These are phyloP conservation scores for Eucalyptus polybractea DNA, from an alignment of 345 rosid genomes.

Conservation along the genomic window DNA sequence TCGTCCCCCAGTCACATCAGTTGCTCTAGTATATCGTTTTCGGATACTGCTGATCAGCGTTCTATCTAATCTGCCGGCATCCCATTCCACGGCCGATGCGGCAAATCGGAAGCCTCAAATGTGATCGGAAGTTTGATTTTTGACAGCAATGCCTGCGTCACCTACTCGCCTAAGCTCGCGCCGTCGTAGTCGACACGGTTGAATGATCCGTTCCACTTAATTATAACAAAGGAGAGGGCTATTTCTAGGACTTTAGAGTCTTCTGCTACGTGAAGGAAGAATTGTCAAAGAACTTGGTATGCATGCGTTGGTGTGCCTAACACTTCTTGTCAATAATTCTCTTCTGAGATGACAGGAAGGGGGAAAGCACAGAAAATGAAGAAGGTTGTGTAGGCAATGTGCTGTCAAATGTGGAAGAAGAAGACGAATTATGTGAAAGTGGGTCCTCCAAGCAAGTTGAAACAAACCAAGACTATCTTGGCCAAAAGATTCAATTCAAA, in stretches of 20 bases:
- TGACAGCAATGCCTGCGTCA: neutral
- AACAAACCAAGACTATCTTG: neutral
- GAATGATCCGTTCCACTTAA: neutral
- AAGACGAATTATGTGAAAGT: neutral
- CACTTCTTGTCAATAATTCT: neutral
- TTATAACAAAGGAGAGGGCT: neutral
- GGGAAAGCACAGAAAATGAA: neutral
- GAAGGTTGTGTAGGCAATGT: neutral
- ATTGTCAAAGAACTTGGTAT: neutral
- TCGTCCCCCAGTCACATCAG: neutral
- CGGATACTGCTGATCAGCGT: neutral
- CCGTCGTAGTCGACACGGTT: neutral
- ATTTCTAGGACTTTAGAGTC: neutral
- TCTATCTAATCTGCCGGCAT: neutral
- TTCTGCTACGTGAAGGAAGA: neutral
- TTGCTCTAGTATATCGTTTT: neutral
- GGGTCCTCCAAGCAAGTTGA: neutral
- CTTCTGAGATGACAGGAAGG: neutral
- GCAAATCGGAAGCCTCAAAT: neutral
- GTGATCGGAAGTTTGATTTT: neutral
- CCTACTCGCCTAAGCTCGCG: neutral
- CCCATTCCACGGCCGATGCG: neutral
- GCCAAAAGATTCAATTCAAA: neutral
- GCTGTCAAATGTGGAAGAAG: neutral
- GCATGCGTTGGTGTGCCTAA: neutral